Conservation (phyloP, 371 early-diverging fungal species). For the Actinomortierella ambigua region DNA sequence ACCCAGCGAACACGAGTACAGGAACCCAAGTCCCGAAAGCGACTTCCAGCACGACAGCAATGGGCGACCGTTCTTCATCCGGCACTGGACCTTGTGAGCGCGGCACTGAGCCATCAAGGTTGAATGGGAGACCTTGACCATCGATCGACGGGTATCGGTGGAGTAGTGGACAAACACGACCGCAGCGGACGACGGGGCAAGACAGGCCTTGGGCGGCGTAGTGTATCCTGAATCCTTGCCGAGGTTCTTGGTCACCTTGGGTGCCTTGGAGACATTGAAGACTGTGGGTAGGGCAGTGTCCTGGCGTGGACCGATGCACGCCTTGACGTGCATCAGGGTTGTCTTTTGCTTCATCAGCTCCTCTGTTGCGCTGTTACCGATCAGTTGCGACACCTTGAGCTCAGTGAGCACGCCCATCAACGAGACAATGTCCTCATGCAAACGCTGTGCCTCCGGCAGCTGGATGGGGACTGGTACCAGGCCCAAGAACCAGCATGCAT, state of each 20-base stretch:
- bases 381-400: conserved; percentile 57
- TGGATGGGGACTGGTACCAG: conserved; percentile 75
- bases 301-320: conserved; percentile 36
- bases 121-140: conserved; percentile 66
- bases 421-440: conserved; percentile 71
- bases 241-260: conserved; percentile 57
- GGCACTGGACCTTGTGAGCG: conserved; percentile 80
- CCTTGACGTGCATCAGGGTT: conserved; percentile 46
- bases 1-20: conserved; percentile 76
- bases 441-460: conserved; percentile 65
- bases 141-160: conserved; percentile 61
- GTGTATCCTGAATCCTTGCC: conserved; percentile 62
- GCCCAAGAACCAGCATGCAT: conserved; percentile 83
- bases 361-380: conserved; percentile 70
- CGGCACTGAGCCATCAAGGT: conserved; percentile 77
- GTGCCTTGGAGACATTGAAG: conserved; percentile 62
- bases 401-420: conserved; percentile 66
- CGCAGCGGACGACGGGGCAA: conserved; percentile 49
- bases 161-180: conserved; percentile 59
- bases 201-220: conserved; percentile 51
- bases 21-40: conserved; percentile 75
- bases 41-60: conserved; percentile 72
- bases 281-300: conserved; percentile 49
- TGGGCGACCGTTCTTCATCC: conserved; percentile 67
- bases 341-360: conserved; percentile 64